Conservation (phyloP, 495 filamentous ascomycete species). For the Penicillium salamii region DNA sequence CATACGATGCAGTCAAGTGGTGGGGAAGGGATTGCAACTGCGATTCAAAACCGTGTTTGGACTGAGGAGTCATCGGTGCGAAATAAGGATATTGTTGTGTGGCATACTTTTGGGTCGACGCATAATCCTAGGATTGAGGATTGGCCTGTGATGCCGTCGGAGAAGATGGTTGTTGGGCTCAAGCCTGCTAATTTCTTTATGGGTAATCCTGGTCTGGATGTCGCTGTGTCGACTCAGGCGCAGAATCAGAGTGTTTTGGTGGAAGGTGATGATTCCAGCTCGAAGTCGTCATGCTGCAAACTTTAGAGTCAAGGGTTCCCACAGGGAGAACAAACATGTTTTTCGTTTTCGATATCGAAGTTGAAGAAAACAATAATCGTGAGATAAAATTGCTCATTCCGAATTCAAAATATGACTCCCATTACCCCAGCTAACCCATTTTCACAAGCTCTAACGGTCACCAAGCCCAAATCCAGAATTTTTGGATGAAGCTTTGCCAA, state of each 20-base stretch:
- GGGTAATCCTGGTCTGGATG: slow-evolving; percentile 57
- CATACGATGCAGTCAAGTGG: slow-evolving; percentile 81
- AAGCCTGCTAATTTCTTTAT: slow-evolving; percentile 74
- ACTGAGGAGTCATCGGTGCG: slow-evolving; percentile 33
- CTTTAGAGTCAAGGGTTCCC: too few species aligned
- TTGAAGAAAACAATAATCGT: too few species aligned
- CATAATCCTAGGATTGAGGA: slow-evolving; percentile 60
- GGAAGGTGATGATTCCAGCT: not conserved
- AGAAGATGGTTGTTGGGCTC: slow-evolving; percentile 48
- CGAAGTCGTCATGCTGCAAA: too few species aligned
- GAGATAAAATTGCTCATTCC: too few species aligned
- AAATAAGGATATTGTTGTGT: slow-evolving; percentile 48
- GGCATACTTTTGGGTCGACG: slow-evolving; percentile 58
- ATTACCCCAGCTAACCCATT: too few species aligned
- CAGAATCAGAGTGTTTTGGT: slow-evolving; percentile 31
- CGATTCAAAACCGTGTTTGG: slow-evolving; percentile 9
- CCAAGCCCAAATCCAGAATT: too few species aligned
- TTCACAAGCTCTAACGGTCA: too few species aligned
- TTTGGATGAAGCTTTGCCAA: too few species aligned
- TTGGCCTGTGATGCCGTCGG: slow-evolving; percentile 61
- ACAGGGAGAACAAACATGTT: too few species aligned
- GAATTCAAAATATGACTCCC: too few species aligned
- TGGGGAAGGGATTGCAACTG: slow-evolving; percentile 38
- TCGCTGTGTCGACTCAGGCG: slow-evolving; percentile 29
- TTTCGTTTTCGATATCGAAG: too few species aligned